Evolutionary conservation across 2,329 filamentous ascomycete species (phyloP), one percentile per base, ranked within the genome.

Genomic region (Pyrenochaeta sp.): DNA sequence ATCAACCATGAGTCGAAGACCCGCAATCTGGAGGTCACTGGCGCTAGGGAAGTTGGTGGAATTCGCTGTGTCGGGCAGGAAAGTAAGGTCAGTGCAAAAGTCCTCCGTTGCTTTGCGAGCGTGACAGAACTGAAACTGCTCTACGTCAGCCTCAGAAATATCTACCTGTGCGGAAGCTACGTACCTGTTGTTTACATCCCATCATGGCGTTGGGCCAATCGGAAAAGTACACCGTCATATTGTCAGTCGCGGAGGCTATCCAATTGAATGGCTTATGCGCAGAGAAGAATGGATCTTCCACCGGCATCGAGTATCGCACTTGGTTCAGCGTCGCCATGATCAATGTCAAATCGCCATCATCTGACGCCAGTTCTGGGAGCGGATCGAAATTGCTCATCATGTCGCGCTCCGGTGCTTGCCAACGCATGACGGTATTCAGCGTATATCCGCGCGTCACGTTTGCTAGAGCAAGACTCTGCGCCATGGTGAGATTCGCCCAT

Each of bases 31-130:
- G 2, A 59, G 29, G 7, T 45, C 51, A 11, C 55, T 63, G 2
- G 61, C 61, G 11, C 39, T 41, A 2, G 63, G 57, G 21, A 56
- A 63, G 20, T 42, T 39, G 18, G 39, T 52, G 20, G 51, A 50
- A 20, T 50, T 49, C n/a, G 53, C 42, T 11, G 48, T 39, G n/a
- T 51, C 27, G 7, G 48, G 54, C 7, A 45, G 53, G 7, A 45
- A 37, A 23, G 44, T 44, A 7, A 60, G 48, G 7, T 51, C 21
- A 3, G 57, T 56, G 41, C 57, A 60, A 36, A 43, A 54, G 39
- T 54, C 50, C 21, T 40, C 27, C 43, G 37, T 40, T 23, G 17
- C 46, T 18, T 35, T 41, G 14, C 54, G 54, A 7, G 47, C 33
- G 20, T 48, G 40, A 36, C 57, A 60, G 44, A 51, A 54, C 42